Percentiles rank a stretch among this genome's conserved stretches.
These are phyloP conservation scores for Colletotrichum tabaci DNA, from an alignment of 2,329 filamentous ascomycete species.

Conservation along the genomic window DNA sequence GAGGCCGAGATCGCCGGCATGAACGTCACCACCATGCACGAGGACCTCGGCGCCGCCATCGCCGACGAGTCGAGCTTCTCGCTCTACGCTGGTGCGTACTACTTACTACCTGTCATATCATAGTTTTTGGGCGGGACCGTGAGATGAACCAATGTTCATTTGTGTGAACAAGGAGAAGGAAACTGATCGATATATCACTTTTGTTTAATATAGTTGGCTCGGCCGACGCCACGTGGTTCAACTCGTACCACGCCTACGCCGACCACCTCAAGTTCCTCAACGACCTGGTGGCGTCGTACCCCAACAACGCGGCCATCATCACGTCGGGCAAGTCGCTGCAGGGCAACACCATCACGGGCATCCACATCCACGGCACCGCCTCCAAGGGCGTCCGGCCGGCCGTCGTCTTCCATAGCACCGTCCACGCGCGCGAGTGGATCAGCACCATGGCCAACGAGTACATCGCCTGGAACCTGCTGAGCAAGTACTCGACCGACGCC, in stretches of 20 bases:
- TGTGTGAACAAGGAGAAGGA: too few species aligned
- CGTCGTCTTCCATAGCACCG: slow-evolving; percentile 63
- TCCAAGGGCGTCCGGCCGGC: slow-evolving; percentile 58
- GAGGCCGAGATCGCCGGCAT: slow-evolving; percentile 50
- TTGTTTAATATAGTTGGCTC: slow-evolving; percentile 29
- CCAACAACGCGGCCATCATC: slow-evolving; percentile 58
- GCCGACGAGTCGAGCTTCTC: slow-evolving; percentile 52
- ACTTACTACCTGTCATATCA: too few species aligned
- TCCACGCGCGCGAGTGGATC: slow-evolving; percentile 69
- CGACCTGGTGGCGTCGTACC: slow-evolving; percentile 54
- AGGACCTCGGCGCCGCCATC: slow-evolving; percentile 57
- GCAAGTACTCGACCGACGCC: slow-evolving; percentile 51
- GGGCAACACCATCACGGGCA: slow-evolving; percentile 68
- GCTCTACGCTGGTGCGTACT: slow-evolving; percentile 45
- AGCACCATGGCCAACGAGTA: slow-evolving; percentile 60
- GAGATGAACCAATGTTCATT: too few species aligned
- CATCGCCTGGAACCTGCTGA: slow-evolving; percentile 59
- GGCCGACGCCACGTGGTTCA: slow-evolving; percentile 57
- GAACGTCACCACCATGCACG: slow-evolving; percentile 54
- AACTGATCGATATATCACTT: not conserved
- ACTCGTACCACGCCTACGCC: slow-evolving; percentile 61
- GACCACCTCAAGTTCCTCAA: slow-evolving; percentile 60
- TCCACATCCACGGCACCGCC: slow-evolving; percentile 61
- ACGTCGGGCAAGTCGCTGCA: slow-evolving; percentile 58
- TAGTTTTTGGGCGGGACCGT: too few species aligned